Base-by-base conservation (phyloP, 1,139 yeast genomes). In the Diutina rugosa region DNA sequence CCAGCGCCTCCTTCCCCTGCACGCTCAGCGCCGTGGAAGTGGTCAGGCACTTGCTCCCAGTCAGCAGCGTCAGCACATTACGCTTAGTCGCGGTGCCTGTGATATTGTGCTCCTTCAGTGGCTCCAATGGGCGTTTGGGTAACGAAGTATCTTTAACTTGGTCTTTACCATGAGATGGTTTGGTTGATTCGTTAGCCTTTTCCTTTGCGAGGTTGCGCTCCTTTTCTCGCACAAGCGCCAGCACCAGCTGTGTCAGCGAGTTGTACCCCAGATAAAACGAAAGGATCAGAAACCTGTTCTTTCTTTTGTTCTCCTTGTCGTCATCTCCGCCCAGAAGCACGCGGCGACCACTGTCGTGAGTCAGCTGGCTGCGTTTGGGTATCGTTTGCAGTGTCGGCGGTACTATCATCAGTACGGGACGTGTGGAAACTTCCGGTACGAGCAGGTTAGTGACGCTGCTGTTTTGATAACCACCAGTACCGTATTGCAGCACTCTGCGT, bases 1-100 rank as follows among this genome's bases (percentile, higher is more conserved):
- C 86, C 57, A 90, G 84, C 44, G 84, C 82, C 62, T 82, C 86
- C 61, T 77, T 80, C 62, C 69, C 71, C 59, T 63, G 66, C 59
- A 63, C 66, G 59, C 67, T 61, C 55, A 68, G 59, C 48, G 63
- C 58, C 30, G 53, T 49, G 21, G 53, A 49, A n/a, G 10, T 38
- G 16, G 53, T 49, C 53, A 49, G 53, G n/a, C 53, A 38, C 44
- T 49, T 49, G 44, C 53, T 49, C n/a, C 53, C 53, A 6, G 41
- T 29, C 53, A 49, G 53, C 53, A 49, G 53, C 44, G 45, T 32
- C 53, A 49, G 53, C 28, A 49, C 53, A 10, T 49, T 49, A 29
- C 53, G 53, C 28, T 49, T 49, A n/a, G 53, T 44, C n/a, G 35
- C 16, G 45, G 45, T 8, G n/a, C 30, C n/a, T 5, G 21, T 10